A percentile compares a stretch with the other conserved stretches of the same genome.
These are phyloP conservation scores for Chaetomium tenue DNA, from an alignment of 495 filamentous ascomycete species.

Conservation along the genomic window DNA sequence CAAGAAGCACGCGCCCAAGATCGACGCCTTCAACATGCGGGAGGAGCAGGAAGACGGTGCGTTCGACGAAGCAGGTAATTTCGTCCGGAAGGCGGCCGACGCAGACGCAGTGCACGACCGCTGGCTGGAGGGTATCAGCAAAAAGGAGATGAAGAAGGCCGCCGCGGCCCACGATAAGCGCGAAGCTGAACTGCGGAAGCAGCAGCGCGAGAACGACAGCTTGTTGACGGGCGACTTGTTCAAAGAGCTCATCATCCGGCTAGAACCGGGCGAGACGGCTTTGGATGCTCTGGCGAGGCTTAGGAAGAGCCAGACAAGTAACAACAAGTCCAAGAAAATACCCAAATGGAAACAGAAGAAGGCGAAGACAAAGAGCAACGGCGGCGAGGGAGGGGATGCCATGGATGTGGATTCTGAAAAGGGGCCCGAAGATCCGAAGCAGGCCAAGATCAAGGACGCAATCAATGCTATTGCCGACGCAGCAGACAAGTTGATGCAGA, in stretches of 20 bases:
- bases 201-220: slow-evolving; percentile 68
- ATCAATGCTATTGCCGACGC: slow-evolving; percentile 84
- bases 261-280: slow-evolving; percentile 83
- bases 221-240: slow-evolving; percentile 73
- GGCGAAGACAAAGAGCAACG: slow-evolving; percentile 43
- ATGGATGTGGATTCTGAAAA: slow-evolving; percentile 65
- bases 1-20: slow-evolving; percentile 91
- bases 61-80: slow-evolving; percentile 90
- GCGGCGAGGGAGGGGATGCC: slow-evolving; percentile 31
- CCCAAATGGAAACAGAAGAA: slow-evolving; percentile 61
- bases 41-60: slow-evolving; percentile 86
- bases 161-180: slow-evolving; percentile 84
- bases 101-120: slow-evolving; percentile 87
- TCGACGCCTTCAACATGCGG: slow-evolving; percentile 95
- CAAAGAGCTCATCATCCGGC: slow-evolving; percentile 61
- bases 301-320: slow-evolving; percentile 65
- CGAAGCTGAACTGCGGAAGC: slow-evolving; percentile 69
- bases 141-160: slow-evolving; percentile 86
- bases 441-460: slow-evolving; percentile 63
- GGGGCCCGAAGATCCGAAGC: slow-evolving; percentile 63
- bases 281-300: slow-evolving; percentile 84
- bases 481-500: slow-evolving; percentile 76
- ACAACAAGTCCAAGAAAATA: slow-evolving; percentile 51
- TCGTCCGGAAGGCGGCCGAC: slow-evolving; percentile 81
- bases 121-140: slow-evolving; percentile 89